phyloP scores from a whole-genome alignment of 495 filamentous ascomycete genomes.

The Xylaria cubensis region DNA sequence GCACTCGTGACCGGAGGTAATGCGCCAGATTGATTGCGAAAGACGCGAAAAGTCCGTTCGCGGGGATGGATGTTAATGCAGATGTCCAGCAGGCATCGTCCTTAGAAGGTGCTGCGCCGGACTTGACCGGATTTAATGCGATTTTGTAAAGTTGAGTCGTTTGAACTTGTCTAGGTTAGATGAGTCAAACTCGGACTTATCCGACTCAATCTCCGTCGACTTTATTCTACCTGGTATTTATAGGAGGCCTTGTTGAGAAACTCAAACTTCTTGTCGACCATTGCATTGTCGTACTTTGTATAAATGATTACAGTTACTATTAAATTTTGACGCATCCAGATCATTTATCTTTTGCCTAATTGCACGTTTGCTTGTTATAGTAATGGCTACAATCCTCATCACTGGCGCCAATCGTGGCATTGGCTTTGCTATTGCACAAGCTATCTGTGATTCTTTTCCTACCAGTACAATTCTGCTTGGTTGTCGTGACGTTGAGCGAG shows the following conservation, averaged over 20 bases:
- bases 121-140: background rate
- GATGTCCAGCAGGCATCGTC: background rate
- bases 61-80: too few species aligned
- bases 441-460: slow-evolving; percentile 36
- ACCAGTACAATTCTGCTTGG: slow-evolving; percentile 40
- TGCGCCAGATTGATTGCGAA: background rate
- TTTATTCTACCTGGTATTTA: background rate
- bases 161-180: background rate
- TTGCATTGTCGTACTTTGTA: background rate
- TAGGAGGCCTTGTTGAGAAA: background rate
- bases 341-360: background rate
- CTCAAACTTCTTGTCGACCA: background rate
- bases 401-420: slow-evolving; percentile 50
- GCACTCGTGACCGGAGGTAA: background rate
- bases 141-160: background rate
- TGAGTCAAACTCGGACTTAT: background rate
- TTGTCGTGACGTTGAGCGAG: slow-evolving; percentile 21
- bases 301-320: background rate
- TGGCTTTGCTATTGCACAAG: slow-evolving; percentile 45
- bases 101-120: background rate
- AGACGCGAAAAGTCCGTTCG: background rate
- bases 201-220: background rate
- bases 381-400: slow-evolving; percentile 41
- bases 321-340: background rate
- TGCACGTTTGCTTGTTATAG: background rate